Evolutionary conservation across 768 basidiomycete genomes (phyloP).

Genomic region (Hericium erinaceus): DNA sequence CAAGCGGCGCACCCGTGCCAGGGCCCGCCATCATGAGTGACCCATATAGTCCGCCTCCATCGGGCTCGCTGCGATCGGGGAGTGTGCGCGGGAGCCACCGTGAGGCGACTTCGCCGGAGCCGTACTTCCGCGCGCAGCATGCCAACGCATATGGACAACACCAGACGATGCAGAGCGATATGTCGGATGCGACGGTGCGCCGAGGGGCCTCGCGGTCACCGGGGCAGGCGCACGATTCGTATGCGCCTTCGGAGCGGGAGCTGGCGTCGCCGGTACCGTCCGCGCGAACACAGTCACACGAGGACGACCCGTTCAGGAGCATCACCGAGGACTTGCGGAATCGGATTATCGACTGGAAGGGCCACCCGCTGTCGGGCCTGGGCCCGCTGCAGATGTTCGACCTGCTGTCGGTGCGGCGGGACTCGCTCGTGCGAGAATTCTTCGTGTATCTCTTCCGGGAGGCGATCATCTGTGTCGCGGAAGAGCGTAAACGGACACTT

Average conservation of each 20-base stretch:
- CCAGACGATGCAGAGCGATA: slow-evolving; percentile 12
- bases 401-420: slow-evolving; percentile 79
- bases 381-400: slow-evolving; percentile 91
- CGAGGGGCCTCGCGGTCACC: slow-evolving; percentile 21
- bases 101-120: background rate
- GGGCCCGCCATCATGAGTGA: slow-evolving; percentile 32
- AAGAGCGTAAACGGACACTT: slow-evolving; percentile 84
- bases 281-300: slow-evolving; percentile 17
- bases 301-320: slow-evolving; percentile 65
- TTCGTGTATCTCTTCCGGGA: slow-evolving; percentile 96
- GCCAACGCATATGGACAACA: background rate
- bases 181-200: slow-evolving; percentile 16
- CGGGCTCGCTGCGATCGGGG: background rate
- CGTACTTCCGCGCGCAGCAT: slow-evolving; percentile 3
- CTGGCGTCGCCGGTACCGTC: background rate
- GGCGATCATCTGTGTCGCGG: slow-evolving; percentile 90
- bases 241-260: slow-evolving; percentile 5
- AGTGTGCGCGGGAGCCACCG: background rate
- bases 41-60: slow-evolving; percentile 23
- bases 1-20: slow-evolving; percentile 8
- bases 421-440: slow-evolving; percentile 86
- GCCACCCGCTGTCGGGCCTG: slow-evolving; percentile 81
- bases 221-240: slow-evolving; percentile 18
- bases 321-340: slow-evolving; percentile 85
- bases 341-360: slow-evolving; percentile 95